A percentile compares a stretch with the other conserved stretches of the same genome.
Conservation (phyloP, 768 basidiomycete genomes). For the Pholiota conissans region DNA sequence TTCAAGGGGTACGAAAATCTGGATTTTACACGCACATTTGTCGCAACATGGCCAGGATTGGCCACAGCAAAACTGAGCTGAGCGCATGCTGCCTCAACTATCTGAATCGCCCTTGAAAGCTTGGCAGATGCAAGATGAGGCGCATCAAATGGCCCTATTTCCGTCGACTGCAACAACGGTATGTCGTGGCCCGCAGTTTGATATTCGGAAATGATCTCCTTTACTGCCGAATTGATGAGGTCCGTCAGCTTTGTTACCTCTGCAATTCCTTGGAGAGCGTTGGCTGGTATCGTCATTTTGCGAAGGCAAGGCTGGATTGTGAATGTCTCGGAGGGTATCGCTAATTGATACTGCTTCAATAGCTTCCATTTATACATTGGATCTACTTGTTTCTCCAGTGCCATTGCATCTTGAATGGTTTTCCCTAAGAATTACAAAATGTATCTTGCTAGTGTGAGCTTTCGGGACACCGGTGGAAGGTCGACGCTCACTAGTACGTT, state of each 20-base stretch:
- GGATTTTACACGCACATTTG: constrained; percentile 21
- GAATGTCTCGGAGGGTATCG: neutral
- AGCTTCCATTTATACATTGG: neutral
- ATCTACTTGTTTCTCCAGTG: neutral
- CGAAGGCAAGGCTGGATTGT: neutral
- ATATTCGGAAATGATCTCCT: constrained; percentile 13
- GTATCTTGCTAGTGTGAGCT: too few species aligned
- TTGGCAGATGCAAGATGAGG: constrained; percentile 12
- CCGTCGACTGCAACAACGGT: constrained; percentile 34
- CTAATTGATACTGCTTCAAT: neutral
- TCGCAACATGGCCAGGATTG: constrained; percentile 24
- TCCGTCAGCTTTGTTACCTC: constrained; percentile 8
- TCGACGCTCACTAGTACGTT: too few species aligned
- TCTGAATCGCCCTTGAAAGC: constrained; percentile 22
- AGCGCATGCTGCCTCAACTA: constrained; percentile 28
- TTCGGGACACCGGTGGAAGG: too few species aligned
- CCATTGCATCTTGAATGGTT: too few species aligned
- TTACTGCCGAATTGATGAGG: constrained; percentile 9
- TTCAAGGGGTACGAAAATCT: neutral
- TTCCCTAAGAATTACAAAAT: too few species aligned
- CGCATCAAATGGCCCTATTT: constrained; percentile 31
- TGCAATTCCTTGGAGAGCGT: neutral
- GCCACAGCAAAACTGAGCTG: constrained; percentile 26
- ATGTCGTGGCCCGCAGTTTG: constrained; percentile 23
- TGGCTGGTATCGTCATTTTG: neutral